phyloP scores from a whole-genome alignment of 164 flowering plant species.

The Chloranthus sessilifolius region DNA sequence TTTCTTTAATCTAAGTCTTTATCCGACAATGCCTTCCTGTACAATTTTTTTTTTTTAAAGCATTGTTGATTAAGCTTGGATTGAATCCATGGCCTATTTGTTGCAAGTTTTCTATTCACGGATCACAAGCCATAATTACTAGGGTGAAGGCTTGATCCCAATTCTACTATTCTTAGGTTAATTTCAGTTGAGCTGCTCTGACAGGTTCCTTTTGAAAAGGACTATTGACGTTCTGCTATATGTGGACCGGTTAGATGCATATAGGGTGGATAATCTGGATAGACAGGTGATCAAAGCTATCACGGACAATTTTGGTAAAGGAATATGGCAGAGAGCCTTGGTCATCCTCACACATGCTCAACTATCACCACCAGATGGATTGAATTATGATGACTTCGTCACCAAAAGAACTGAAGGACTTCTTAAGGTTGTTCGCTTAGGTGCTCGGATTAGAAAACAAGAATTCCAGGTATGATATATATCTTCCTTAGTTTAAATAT shows the following conservation, averaged over 20 bases:
- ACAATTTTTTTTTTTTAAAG: too few relatives aligned
- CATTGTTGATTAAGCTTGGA: too few relatives aligned
- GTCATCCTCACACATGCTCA: conserved; percentile 91
- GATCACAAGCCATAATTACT: too few relatives aligned
- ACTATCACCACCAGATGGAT: conserved; percentile 85
- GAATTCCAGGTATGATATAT: conserved; percentile 36
- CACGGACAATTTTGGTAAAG: conserved; percentile 71
- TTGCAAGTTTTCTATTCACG: too few relatives aligned
- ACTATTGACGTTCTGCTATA: conserved; percentile 85
- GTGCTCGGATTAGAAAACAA: conserved; percentile 46
- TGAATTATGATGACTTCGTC: conserved; percentile 64
- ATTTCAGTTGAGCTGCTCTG: conserved; percentile 9
- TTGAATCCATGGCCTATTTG: too few relatives aligned
- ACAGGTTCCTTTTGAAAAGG: conserved; percentile 82
- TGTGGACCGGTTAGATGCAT: conserved; percentile 87
- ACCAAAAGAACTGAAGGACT: conserved; percentile 71
- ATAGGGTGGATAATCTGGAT: conserved; percentile 86
- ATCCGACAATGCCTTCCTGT: too few relatives aligned
- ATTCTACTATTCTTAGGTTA: too few relatives aligned
- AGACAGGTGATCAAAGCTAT: conserved; percentile 72
- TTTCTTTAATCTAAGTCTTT: too few relatives aligned
- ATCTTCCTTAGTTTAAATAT: background rate
- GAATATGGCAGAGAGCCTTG: conserved; percentile 67
- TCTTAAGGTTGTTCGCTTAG: conserved; percentile 52
- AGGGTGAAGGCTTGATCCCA: too few relatives aligned